Conservation (phyloP, 2,329 filamentous ascomycete species). For the Sarocladium strictum region DNA sequence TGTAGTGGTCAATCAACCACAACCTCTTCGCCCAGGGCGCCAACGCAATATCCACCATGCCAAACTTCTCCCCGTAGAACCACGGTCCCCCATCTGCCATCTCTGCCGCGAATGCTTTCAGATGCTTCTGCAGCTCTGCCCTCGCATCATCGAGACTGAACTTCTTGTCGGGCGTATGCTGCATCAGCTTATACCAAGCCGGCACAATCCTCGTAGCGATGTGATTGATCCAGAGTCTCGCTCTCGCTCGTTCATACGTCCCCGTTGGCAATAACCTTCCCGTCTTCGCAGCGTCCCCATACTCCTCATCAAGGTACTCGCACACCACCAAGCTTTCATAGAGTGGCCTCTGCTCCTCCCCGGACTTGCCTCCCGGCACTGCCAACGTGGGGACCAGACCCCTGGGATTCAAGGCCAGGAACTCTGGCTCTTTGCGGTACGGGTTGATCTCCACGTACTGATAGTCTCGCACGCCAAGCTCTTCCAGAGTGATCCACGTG, state of each 20-base stretch:
- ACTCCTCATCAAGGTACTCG: constrained; percentile 72
- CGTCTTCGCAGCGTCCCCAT: constrained; percentile 33
- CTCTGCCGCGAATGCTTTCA: constrained; percentile 56
- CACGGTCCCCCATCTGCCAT: constrained; percentile 55
- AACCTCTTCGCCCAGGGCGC: constrained; percentile 68
- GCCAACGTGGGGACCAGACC: constrained; percentile 68
- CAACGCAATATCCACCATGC: constrained; percentile 63
- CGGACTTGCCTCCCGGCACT: constrained; percentile 29
- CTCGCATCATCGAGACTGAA: constrained; percentile 48
- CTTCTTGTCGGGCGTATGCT: constrained; percentile 45
- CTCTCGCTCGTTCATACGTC: constrained; percentile 58
- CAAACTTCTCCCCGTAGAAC: constrained; percentile 59
- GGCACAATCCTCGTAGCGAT: constrained; percentile 62
- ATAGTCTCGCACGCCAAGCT: constrained; percentile 62
- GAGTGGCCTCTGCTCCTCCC: constrained; percentile 46
- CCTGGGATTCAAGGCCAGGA: constrained; percentile 67
- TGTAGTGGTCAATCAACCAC: constrained; percentile 72
- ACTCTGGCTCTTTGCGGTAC: constrained; percentile 63
- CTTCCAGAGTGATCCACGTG: constrained; percentile 65
- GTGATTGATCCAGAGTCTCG: constrained; percentile 70
- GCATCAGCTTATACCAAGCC: constrained; percentile 57
- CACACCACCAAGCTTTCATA: constrained; percentile 69
- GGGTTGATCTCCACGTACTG: constrained; percentile 76
- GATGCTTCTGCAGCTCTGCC: constrained; percentile 48
- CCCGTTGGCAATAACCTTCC: constrained; percentile 52